Evolutionary conservation across 352 stramenopile genomes (phyloP).

Genomic region (Aphanomyces astaci): DNA sequence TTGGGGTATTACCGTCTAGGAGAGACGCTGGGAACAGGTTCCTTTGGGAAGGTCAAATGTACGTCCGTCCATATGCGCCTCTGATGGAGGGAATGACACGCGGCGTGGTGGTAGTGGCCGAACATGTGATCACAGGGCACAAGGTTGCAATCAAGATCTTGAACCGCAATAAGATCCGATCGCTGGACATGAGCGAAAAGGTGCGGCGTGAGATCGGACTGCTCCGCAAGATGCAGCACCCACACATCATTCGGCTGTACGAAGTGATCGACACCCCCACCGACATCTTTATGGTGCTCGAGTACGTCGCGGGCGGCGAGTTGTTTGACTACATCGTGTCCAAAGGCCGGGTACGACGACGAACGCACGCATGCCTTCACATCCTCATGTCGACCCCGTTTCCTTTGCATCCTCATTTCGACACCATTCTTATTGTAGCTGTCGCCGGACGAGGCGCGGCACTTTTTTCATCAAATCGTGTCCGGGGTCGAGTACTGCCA

Average conservation of each 20-base stretch:
- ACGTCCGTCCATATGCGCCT: constrained; percentile 36
- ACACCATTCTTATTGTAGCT: no score
- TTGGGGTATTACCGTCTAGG: constrained; percentile 97
- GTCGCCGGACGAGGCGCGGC: constrained; percentile 93
- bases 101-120: constrained; percentile 86
- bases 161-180: constrained; percentile 98
- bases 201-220: constrained; percentile 99
- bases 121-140: constrained; percentile 96
- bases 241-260: constrained; percentile 99
- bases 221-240: constrained; percentile 97
- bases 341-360: constrained; percentile 82
- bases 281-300: constrained; percentile 95
- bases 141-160: constrained; percentile 99
- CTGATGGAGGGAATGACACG: constrained; percentile 18
- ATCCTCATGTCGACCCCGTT: background rate
- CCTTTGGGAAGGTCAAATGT: constrained; percentile 99
- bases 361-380: constrained; percentile 23
- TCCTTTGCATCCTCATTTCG: no score
- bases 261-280: constrained; percentile 99
- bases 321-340: constrained; percentile 99
- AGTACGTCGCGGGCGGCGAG: constrained; percentile 91
- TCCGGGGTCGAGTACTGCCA: constrained; percentile 99
- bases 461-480: constrained; percentile 99
- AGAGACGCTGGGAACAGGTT: constrained; percentile 99
- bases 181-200: constrained; percentile 99